These are phyloP conservation scores for Leishmania major DNA, from an alignment of 208 protist species.

Conservation along the genomic window DNA sequence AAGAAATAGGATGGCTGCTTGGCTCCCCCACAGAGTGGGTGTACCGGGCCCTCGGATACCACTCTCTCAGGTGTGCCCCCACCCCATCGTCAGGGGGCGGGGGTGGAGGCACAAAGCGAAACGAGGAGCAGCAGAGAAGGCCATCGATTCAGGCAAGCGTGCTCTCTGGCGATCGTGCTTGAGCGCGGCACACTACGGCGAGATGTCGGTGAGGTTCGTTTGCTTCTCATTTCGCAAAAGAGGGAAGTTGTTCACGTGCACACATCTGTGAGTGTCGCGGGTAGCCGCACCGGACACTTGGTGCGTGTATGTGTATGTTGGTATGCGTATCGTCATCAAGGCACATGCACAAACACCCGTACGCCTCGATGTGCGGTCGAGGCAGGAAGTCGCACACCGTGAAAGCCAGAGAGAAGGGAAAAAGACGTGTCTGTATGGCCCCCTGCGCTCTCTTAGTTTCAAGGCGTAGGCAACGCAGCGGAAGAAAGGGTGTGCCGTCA, in stretches of 20 bases:
- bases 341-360: background rate
- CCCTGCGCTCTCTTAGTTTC: background rate
- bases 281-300: background rate
- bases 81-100: background rate
- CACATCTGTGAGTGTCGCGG: background rate
- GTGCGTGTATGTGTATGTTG: background rate
- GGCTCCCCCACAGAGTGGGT: background rate
- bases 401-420: background rate
- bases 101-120: background rate
- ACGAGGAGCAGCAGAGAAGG: background rate
- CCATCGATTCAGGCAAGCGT: background rate
- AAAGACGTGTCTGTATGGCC: background rate
- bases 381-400: background rate
- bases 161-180: background rate
- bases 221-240: background rate
- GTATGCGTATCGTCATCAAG: background rate
- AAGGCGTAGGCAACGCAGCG: background rate
- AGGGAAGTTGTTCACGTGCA: background rate
- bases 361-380: background rate
- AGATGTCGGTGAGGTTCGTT: background rate
- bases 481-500: background rate
- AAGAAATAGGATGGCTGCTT: background rate
- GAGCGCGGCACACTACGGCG: background rate
- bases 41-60: background rate
- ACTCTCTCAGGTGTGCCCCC: background rate